These are phyloP conservation scores for Diaporthe ilicicola DNA, from an alignment of 2,329 filamentous ascomycete genomes.

Conservation along the genomic window DNA sequence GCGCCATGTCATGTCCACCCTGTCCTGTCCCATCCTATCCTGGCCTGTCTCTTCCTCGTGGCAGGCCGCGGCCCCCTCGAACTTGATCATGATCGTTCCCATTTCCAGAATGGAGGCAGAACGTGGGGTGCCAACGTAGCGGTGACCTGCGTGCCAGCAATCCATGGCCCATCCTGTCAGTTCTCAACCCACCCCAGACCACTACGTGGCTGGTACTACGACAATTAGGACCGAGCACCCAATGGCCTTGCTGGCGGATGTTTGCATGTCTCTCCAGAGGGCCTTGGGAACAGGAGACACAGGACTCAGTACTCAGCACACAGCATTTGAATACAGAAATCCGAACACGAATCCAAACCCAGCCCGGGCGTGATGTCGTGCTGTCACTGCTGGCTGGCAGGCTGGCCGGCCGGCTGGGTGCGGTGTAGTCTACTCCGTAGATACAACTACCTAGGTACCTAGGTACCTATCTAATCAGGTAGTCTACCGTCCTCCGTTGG, in stretches of 20 bases:
- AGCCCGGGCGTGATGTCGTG: neutral
- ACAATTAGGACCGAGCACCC: neutral
- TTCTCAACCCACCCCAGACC: neutral
- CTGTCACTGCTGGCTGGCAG: slow-evolving; percentile 1
- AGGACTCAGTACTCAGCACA: too few species aligned
- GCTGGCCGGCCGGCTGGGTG: neutral
- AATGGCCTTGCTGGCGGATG: neutral
- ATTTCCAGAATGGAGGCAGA: neutral
- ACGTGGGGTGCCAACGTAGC: neutral
- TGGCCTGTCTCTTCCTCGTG: too few species aligned
- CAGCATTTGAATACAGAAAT: too few species aligned
- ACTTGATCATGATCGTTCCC: neutral
- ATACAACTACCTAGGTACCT: too few species aligned
- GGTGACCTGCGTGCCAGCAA: slow-evolving; percentile 1
- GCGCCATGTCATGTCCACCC: too few species aligned
- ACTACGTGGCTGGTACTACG: slow-evolving; percentile 2
- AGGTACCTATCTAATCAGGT: too few species aligned
- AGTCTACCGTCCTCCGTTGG: neutral
- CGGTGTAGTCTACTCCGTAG: neutral
- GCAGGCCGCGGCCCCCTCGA: too few species aligned
- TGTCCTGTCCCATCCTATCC: too few species aligned
- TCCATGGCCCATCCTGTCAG: neutral
- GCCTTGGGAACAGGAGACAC: too few species aligned
- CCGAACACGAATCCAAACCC: too few species aligned
- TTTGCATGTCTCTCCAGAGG: neutral